Evolutionary conservation across 2,329 filamentous ascomycete genomes (phyloP), one percentile per base, ranked within the genome.

Genomic region (Pseudocercospora fuligena): DNA sequence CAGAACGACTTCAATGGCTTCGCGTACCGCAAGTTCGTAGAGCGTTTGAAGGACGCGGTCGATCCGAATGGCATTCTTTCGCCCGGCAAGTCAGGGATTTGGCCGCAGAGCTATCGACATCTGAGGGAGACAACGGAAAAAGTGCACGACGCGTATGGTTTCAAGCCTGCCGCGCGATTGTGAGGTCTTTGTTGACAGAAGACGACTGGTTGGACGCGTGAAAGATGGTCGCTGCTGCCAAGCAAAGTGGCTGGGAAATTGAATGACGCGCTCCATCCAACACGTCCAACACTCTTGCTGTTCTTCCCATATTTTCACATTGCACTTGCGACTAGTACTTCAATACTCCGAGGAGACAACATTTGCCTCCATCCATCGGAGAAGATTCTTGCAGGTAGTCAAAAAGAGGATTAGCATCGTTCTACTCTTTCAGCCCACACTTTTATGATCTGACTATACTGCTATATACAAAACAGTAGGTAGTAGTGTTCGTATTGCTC

Each of bases 1-100:
- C 51, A 56, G 51, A 56, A 56, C 25, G 51, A 56, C 16, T 56
- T 56, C 51, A 31, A 56, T 11, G 51, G 27, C 51, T 56, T 31
- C 27, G 51, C 51, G 16, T 56, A 56, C 16, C 51, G 51, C 1
- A 56, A 56, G 51, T 51, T 51, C 19, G 47, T 51, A 2, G 47
- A 51, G 47, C 21, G 47, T 1, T 51, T 51, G 47, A 51, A 51
- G 21, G 47, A 51, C 47, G 47, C 47, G 7, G 47, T 51, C 2
- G 47, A 51, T 51, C 47, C 47, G 23, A 51, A 51, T 14, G 47
- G 47, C 1, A 51, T 51, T 16, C 47, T 51, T 21, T 51, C 47
- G 47, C 47, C 47, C 1, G 47, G 47, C 47, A 51, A 51, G 25
- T 56, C 51, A n/a, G 51, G 51, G 6, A 56, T 56, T 7, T 56